Evolutionary conservation across 2,329 filamentous ascomycete species (phyloP).

Genomic region (Monilinia polystroma): DNA sequence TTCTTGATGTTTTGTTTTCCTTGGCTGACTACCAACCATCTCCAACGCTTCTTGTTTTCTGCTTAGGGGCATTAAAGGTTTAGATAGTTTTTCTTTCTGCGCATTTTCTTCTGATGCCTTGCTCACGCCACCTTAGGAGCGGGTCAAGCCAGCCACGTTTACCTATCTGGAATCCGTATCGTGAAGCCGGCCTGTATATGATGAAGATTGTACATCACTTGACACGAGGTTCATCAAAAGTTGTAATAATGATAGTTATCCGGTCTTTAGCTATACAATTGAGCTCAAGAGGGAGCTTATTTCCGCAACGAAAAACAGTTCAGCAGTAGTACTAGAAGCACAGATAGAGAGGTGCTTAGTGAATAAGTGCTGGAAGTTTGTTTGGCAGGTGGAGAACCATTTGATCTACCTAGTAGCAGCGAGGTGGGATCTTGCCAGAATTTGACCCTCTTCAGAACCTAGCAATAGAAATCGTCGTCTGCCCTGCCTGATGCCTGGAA

Average conservation of each 20-base stretch:
- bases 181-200: background rate
- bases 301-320: background rate
- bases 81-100: background rate
- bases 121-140: background rate
- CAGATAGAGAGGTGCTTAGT: background rate
- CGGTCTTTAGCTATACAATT: background rate
- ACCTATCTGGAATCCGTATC: background rate
- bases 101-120: background rate
- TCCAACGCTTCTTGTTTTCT: background rate
- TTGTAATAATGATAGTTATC: background rate
- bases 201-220: background rate
- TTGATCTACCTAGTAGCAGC: background rate
- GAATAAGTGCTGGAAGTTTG: background rate
- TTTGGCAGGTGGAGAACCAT: background rate
- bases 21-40: background rate
- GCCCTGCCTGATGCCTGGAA: background rate
- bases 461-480: background rate
- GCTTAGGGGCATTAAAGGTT: background rate
- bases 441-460: background rate
- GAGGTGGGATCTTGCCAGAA: background rate
- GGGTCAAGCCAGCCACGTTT: constrained; percentile 14
- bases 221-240: background rate
- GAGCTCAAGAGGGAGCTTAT: background rate
- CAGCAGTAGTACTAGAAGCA: background rate
- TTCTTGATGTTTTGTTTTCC: background rate